These are phyloP conservation scores for Ophiostoma sp. DNA, from an alignment of 2,329 filamentous ascomycete species.

Conservation along the genomic window DNA sequence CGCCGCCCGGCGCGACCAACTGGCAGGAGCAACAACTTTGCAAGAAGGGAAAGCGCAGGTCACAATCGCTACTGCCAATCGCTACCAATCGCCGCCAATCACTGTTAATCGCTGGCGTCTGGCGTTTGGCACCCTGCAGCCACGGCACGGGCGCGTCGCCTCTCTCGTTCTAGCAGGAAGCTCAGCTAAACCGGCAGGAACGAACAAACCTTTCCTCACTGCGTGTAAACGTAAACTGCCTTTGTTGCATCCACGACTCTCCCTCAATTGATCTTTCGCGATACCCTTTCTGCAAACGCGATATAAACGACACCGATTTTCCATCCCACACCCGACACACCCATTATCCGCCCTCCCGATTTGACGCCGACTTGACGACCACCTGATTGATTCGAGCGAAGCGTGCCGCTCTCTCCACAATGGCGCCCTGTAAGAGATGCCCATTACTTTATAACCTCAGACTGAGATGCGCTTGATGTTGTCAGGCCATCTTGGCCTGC, in stretches of 20 bases:
- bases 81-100: not conserved
- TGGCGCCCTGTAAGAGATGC: constrained; percentile 30
- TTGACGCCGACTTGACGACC: not conserved
- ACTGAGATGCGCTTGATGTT: not conserved
- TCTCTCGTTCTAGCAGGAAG: constrained; percentile 2
- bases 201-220: not conserved
- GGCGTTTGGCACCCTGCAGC: not conserved
- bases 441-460: not conserved
- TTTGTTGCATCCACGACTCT: not conserved
- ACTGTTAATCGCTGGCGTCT: not conserved
- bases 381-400: constrained; percentile 10
- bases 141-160: not conserved
- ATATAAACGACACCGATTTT: not conserved
- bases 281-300: not conserved
- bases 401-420: constrained; percentile 14
- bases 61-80: not conserved
- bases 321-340: not conserved
- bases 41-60: not conserved
- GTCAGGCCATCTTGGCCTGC: not conserved
- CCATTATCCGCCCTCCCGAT: not conserved
- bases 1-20: constrained; percentile 23
- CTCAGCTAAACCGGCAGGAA: constrained; percentile 6
- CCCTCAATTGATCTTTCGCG: not conserved
- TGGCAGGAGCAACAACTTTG: not conserved
- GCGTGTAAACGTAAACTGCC: not conserved